phyloP scores from a whole-genome alignment of 2,329 filamentous ascomycete genomes.

The Fusarium sarcochroum region DNA sequence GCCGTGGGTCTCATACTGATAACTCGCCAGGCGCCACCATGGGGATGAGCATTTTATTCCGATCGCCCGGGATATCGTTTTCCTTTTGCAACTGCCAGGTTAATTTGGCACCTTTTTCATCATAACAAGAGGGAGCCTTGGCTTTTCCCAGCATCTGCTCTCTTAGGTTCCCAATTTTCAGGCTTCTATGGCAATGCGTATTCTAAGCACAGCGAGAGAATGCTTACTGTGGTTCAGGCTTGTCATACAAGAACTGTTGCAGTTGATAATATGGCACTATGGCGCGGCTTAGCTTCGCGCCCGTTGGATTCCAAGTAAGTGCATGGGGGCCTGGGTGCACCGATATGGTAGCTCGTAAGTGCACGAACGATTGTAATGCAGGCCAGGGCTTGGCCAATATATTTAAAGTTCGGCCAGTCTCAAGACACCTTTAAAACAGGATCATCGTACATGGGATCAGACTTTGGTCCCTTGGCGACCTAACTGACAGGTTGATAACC shows the following conservation, averaged over 20 bases:
- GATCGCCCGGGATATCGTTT: conserved; percentile 3
- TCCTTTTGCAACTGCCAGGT: neutral
- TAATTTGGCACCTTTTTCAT: neutral
- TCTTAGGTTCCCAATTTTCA: neutral
- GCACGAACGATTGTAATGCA: conserved; percentile 10
- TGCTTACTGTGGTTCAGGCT: neutral
- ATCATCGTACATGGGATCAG: conserved; percentile 12
- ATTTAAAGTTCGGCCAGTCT: conserved; percentile 30
- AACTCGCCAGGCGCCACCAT: conserved; percentile 9
- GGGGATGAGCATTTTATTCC: conserved; percentile 11
- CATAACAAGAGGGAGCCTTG: conserved; percentile 3
- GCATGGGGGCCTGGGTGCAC: neutral
- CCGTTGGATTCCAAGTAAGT: conserved; percentile 11
- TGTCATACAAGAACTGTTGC: neutral
- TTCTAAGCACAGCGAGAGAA: neutral
- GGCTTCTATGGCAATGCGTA: neutral
- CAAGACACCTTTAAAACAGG: neutral
- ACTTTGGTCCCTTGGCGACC: conserved; percentile 13
- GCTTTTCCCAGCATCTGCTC: too few relatives aligned
- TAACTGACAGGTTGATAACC: conserved; percentile 38
- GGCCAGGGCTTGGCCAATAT: conserved; percentile 12
- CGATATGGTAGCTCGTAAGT: conserved; percentile 5
- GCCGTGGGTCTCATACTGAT: conserved; percentile 9
- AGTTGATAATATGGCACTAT: neutral
- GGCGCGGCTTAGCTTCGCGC: neutral